These are phyloP conservation scores for Punica granatum DNA, from an alignment of 345 rosid genomes.

Conservation along the genomic window DNA sequence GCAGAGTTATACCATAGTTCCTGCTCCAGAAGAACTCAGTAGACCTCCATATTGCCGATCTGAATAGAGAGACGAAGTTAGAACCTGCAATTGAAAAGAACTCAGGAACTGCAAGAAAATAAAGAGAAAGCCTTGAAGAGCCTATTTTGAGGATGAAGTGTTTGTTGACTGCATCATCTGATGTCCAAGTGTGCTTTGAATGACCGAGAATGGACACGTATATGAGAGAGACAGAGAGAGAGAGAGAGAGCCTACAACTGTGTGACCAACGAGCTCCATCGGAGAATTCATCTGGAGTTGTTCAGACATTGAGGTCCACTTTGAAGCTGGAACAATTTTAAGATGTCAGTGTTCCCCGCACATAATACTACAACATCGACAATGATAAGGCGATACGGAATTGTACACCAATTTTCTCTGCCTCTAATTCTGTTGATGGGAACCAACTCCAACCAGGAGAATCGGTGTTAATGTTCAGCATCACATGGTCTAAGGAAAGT, in stretches of 20 bases:
- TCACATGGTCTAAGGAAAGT: not conserved
- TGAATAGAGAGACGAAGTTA: constrained; percentile 40
- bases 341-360: constrained; percentile 21
- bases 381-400: not conserved
- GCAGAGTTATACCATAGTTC: constrained; percentile 35
- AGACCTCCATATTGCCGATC: constrained; percentile 43
- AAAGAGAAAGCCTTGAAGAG: constrained; percentile 1
- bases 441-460: not conserved
- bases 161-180: not conserved
- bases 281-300: constrained; percentile 37
- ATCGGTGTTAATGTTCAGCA: not conserved
- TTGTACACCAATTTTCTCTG: not conserved
- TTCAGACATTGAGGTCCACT: constrained; percentile 20
- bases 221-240: not conserved
- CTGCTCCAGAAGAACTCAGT: constrained; percentile 35
- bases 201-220: not conserved
- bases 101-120: constrained; percentile 2
- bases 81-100: constrained; percentile 35
- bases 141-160: not conserved
- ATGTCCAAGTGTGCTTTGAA: not conserved
- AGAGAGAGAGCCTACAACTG: constrained; percentile 38
- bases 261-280: constrained; percentile 64
- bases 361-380: not conserved
- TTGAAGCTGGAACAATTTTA: constrained; percentile 18
- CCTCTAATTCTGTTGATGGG: not conserved